These are phyloP conservation scores for Curvularia spicifera DNA, from an alignment of 2,329 filamentous ascomycete species.

Conservation along the genomic window DNA sequence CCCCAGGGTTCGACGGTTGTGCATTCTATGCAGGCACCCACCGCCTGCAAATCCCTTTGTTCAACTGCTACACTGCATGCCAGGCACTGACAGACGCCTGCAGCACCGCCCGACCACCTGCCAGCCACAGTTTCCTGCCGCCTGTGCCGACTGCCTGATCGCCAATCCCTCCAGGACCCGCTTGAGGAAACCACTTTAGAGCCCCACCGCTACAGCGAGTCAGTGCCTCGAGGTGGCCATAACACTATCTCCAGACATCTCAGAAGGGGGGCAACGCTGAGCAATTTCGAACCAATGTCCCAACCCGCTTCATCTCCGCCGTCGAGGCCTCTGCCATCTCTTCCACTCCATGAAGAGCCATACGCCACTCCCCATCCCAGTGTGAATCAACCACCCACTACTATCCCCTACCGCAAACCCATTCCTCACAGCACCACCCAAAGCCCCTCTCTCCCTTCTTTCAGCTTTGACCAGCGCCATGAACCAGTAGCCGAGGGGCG, in stretches of 20 bases:
- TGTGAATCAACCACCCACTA: conserved; percentile 25
- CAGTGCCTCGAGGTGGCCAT: conserved; percentile 20
- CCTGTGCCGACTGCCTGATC: conserved; percentile 5
- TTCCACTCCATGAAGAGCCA: conserved; percentile 29
- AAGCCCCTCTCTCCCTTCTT: conserved; percentile 39
- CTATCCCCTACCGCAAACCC: conserved; percentile 37
- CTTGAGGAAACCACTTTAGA: conserved; percentile 16
- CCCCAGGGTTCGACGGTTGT: conserved; percentile 28
- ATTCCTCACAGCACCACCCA: conserved; percentile 21
- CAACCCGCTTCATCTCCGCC: conserved; percentile 32
- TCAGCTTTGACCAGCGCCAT: conserved; percentile 42
- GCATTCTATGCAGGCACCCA: conserved; percentile 20
- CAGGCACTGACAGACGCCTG: conserved; percentile 22
- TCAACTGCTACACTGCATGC: conserved; percentile 20
- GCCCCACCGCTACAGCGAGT: conserved; percentile 24
- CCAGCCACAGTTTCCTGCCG: conserved; percentile 1
- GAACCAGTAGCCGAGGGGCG: conserved; percentile 38
- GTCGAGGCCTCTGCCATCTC: conserved; percentile 34
- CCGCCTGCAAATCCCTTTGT: conserved; percentile 10
- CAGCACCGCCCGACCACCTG: conserved; percentile 1
- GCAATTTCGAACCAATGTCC: conserved; percentile 35
- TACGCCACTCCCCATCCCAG: conserved; percentile 11
- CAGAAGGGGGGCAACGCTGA: conserved; percentile 8
- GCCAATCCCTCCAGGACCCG: conserved; percentile 4
- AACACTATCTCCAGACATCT: conserved; percentile 13